Conservation (phyloP, 192 early-diverging fungal species). For the Gamsiella multidivaricata region DNA sequence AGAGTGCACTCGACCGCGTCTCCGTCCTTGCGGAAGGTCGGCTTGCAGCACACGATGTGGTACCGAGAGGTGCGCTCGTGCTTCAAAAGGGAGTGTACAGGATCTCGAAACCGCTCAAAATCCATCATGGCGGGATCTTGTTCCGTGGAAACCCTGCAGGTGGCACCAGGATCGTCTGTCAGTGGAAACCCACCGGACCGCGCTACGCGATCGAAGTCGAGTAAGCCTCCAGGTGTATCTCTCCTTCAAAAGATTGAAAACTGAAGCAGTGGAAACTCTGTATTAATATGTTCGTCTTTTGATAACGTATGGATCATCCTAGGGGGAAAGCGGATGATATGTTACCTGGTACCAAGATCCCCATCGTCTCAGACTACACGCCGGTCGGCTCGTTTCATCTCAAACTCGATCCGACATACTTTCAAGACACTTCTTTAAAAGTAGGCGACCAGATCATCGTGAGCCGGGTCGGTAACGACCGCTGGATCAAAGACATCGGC, state of each 20-base stretch:
- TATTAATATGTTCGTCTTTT: too few relatives aligned
- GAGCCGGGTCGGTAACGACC: constrained; percentile 49
- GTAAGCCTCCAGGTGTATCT: constrained; percentile 11
- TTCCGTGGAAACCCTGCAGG: constrained; percentile 54
- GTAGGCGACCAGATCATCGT: constrained; percentile 55
- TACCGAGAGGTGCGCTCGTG: constrained; percentile 48
- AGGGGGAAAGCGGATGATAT: constrained; percentile 47
- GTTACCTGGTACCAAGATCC: constrained; percentile 27
- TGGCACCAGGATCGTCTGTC: constrained; percentile 53
- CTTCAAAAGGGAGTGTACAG: constrained; percentile 50
- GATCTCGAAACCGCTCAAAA: constrained; percentile 44
- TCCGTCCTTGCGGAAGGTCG: too few relatives aligned
- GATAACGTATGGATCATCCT: too few relatives aligned
- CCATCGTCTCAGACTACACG: constrained; percentile 50
- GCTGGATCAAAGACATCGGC: constrained; percentile 57
- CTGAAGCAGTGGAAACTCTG: too few relatives aligned
- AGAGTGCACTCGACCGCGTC: constrained; percentile 47
- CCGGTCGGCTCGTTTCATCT: constrained; percentile 56
- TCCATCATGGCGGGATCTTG: constrained; percentile 48
- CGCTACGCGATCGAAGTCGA: constrained; percentile 46
- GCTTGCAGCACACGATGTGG: too few relatives aligned
- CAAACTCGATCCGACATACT: constrained; percentile 27
- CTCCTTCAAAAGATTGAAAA: neutral
- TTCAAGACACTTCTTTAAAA: constrained; percentile 6
- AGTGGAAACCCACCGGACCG: constrained; percentile 38